A percentile compares a stretch with the other conserved stretches of the same genome.
Evolutionary conservation across 352 stramenopile genomes (phyloP).

Genomic region (Pythium rhizo-oryzae): DNA sequence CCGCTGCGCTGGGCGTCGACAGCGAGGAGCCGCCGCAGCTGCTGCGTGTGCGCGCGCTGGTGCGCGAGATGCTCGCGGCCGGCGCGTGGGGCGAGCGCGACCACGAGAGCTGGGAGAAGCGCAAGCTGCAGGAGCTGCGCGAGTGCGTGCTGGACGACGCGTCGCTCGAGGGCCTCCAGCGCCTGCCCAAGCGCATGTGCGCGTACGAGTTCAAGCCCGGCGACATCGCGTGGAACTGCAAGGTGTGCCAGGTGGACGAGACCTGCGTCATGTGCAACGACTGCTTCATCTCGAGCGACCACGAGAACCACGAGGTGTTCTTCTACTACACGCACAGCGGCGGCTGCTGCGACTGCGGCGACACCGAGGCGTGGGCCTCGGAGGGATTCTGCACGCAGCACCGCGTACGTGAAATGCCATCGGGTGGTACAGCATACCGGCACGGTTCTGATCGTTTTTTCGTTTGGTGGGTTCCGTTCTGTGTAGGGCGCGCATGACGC

Average conservation of each 20-base stretch:
- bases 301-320: constrained; percentile 94
- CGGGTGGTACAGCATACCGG: too few relatives aligned
- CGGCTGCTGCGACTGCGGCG: constrained; percentile 98
- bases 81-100: constrained; percentile 59
- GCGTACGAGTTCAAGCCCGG: constrained; percentile 94
- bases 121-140: constrained; percentile 53
- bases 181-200: constrained; percentile 84
- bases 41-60: constrained; percentile 42
- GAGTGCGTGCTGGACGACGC: constrained; percentile 61
- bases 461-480: too few relatives aligned
- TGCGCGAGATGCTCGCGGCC: constrained; percentile 57
- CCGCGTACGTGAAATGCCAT: too few relatives aligned
- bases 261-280: constrained; percentile 98
- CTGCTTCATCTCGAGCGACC: constrained; percentile 95
- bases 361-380: constrained; percentile 95
- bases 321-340: constrained; percentile 95
- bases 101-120: constrained; percentile 49
- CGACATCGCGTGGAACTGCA: constrained; percentile 98
- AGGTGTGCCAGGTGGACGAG: constrained; percentile 91
- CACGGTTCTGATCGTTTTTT: too few relatives aligned
- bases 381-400: constrained; percentile 95
- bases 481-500: constrained; percentile 73
- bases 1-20: too few relatives aligned
- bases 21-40: constrained; percentile 1
- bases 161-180: constrained; percentile 53